A percentile compares a stretch with the other conserved stretches of the same genome.
phyloP scores from a whole-genome alignment of 441 rosid species.

The Macaranga tanarius region DNA sequence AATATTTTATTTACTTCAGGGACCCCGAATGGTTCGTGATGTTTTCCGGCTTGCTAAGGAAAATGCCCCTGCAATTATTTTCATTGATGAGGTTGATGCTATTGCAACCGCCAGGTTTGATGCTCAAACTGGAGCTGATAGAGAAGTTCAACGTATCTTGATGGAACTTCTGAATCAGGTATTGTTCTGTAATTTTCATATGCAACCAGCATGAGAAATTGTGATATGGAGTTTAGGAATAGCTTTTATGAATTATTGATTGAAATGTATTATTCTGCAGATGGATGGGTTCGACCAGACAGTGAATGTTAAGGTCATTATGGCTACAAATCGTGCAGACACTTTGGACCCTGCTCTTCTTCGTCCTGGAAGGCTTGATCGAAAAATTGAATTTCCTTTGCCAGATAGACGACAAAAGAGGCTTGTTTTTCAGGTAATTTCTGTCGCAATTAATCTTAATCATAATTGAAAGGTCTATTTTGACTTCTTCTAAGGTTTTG shows the following conservation, averaged over 20 bases:
- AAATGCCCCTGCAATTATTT: conserved; percentile 98
- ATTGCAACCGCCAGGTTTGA: conserved; percentile 99
- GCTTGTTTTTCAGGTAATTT: conserved; percentile 86
- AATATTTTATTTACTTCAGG: conserved; percentile 41
- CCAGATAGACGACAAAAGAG: conserved; percentile 99
- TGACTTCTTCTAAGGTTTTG: neutral
- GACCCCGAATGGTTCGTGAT: conserved; percentile 99
- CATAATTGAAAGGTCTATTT: no score
- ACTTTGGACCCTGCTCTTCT: conserved; percentile 98
- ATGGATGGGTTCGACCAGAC: conserved; percentile 99
- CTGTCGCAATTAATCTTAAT: no score
- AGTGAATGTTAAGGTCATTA: conserved; percentile 94
- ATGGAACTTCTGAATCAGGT: conserved; percentile 99
- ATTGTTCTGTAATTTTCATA: neutral
- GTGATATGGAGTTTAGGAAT: neutral
- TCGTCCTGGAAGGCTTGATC: conserved; percentile 97
- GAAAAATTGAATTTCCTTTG: conserved; percentile 93
- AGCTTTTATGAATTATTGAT: neutral
- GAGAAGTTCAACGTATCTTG: conserved; percentile 96
- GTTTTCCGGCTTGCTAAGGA: conserved; percentile 98
- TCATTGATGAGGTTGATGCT: conserved; percentile 98
- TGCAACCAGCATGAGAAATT: neutral
- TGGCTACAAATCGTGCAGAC: conserved; percentile 98
- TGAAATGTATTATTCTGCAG: conserved; percentile 34
- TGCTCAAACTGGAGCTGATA: conserved; percentile 99